Evolutionary conservation across 805 yeast species (phyloP).

Genomic region (Saturnispora hagleri): DNA sequence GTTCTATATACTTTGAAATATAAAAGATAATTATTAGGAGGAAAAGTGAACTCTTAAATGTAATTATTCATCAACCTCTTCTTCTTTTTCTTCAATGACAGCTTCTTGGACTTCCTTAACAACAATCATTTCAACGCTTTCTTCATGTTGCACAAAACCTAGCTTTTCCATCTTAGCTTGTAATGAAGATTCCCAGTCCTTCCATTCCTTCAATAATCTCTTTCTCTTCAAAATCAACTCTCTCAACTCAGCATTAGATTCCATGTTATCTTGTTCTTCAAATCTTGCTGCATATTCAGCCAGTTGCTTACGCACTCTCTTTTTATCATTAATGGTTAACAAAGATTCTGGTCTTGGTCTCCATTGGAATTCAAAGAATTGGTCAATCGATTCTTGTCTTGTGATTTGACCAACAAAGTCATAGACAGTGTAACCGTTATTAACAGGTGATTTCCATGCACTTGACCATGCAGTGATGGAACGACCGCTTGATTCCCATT

Average conservation of each 20-base stretch:
- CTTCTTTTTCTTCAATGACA: conserved; percentile 62
- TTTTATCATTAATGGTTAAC: conserved; percentile 68
- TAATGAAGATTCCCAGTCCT: conserved; percentile 55
- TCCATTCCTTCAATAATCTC: conserved; percentile 78
- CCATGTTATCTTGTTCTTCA: conserved; percentile 93
- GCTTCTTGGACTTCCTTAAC: conserved; percentile 77
- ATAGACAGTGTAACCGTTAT: conserved; percentile 83
- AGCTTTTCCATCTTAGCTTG: conserved; percentile 40
- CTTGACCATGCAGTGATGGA: conserved; percentile 84
- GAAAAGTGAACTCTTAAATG: background rate
- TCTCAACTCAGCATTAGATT: conserved; percentile 84
- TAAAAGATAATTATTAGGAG: background rate
- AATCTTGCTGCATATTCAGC: conserved; percentile 85
- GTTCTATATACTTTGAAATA: background rate
- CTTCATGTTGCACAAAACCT: conserved; percentile 38
- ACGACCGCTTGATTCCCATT: conserved; percentile 97
- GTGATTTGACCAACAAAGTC: conserved; percentile 73
- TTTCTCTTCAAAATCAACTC: conserved; percentile 83
- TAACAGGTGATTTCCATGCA: conserved; percentile 71
- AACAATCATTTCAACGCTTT: conserved; percentile 40
- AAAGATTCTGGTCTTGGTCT: conserved; percentile 90
- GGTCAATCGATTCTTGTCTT: conserved; percentile 69
- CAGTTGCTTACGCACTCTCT: conserved; percentile 84
- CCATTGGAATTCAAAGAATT: conserved; percentile 87
- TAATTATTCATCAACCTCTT: conserved; percentile 40